These are phyloP conservation scores for Penicillium sp. DNA, from an alignment of 2,329 filamentous ascomycete genomes.

Conservation along the genomic window DNA sequence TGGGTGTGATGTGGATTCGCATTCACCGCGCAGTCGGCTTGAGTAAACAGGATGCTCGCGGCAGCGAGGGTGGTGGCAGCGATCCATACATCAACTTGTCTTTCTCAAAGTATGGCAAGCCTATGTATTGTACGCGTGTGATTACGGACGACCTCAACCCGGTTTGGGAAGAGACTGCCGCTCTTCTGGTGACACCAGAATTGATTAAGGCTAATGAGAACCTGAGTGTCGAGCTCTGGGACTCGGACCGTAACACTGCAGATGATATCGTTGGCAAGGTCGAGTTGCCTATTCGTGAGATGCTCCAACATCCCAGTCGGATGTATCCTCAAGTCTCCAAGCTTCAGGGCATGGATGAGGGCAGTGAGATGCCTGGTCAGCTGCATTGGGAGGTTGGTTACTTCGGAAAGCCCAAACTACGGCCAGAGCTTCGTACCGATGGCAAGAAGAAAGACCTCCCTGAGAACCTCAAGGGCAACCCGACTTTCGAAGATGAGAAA, in stretches of 20 bases:
- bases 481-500: conserved; percentile 83
- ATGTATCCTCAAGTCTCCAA: conserved; percentile 90
- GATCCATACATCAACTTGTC: conserved; percentile 94
- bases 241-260: conserved; percentile 86
- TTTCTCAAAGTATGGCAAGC: conserved; percentile 96
- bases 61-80: conserved; percentile 80
- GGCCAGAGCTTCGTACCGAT: conserved; percentile 78
- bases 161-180: conserved; percentile 83
- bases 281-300: conserved; percentile 87
- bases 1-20: conserved; percentile 88
- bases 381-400: conserved; percentile 96
- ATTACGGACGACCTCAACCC: conserved; percentile 94
- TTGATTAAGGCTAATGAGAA: conserved; percentile 92
- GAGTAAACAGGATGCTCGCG: conserved; percentile 85
- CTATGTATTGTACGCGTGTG: conserved; percentile 94
- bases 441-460: conserved; percentile 79
- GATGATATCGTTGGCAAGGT: conserved; percentile 96
- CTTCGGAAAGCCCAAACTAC: conserved; percentile 87
- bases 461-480: conserved; percentile 67
- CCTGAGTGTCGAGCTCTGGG: conserved; percentile 91
- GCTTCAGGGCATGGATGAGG: conserved; percentile 77
- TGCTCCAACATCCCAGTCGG: conserved; percentile 88
- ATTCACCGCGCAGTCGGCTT: conserved; percentile 85
- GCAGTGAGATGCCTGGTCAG: conserved; percentile 86
- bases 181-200: conserved; percentile 81